Base-by-base conservation (phyloP, 1,139 yeast genomes). In the Ogataea hybrid region DNA sequence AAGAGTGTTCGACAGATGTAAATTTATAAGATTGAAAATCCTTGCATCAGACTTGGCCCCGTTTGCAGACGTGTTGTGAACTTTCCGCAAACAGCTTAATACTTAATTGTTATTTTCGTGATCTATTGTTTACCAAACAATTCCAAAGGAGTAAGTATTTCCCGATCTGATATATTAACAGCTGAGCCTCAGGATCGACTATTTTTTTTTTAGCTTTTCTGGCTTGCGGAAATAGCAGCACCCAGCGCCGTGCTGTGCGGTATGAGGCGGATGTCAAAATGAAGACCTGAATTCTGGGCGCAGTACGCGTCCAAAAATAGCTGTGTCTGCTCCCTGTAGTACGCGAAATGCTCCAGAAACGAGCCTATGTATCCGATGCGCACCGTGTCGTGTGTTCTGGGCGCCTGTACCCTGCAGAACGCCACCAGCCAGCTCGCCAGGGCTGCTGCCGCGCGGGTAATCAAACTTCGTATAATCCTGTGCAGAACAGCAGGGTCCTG, bases 181-280 rank as follows among this genome's bases (percentile, higher is more conserved):
- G 17, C 23, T 20, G 28, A 31, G 41, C 37, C 34, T 21, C 38
- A 39, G 28, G 28, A 14, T 20, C 20, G 23, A 10, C 18, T 20
- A 17, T 35, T 35, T 27, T 17, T 27, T 6, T 14, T 25, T 35
- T 28, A 28, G 12, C 37, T 12, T 17, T 18, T 29, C 21, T 25
- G 27, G 28, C 35, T 25, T n/a, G 41, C 51, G 4, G 60, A 59
- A 14, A 58, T 44, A 4, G 62, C 63, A 11, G 63, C 57, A 3
- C 64, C 64, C 32, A 50, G 37, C n/a, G 58, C 51, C 10, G 55
- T 49, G 14, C 58, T 52, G 37, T 59, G 52, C 11, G 50, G 56
- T n/a, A 58, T 41, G 28, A 49, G 46, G 11, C 46, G 42, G 7
- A 59, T 41, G 14, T 33, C 27, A 10, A 54, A 34, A 3, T 29